These are phyloP conservation scores for Pseudozyma flocculosa DNA, from an alignment of 1,284 basidiomycete species.

Conservation along the genomic window DNA sequence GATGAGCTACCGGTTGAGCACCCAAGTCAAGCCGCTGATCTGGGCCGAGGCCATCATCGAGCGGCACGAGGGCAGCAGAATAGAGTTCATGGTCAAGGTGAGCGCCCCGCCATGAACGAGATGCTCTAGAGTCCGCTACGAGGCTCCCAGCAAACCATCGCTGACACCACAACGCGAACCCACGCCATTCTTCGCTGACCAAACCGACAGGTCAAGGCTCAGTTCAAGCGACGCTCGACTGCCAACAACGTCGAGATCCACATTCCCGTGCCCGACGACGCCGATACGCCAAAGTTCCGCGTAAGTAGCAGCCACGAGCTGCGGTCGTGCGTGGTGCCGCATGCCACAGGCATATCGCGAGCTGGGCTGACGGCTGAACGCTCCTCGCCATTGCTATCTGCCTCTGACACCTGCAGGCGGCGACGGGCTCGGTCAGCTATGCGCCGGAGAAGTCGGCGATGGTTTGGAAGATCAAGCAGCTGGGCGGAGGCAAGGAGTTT, in stretches of 20 bases:
- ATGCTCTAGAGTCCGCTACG: too few relatives aligned
- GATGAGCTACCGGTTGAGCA: slow-evolving; percentile 94
- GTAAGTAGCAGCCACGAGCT: too few relatives aligned
- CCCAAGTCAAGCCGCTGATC: slow-evolving; percentile 93
- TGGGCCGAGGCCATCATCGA: slow-evolving; percentile 98
- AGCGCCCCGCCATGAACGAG: too few relatives aligned
- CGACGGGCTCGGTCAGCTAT: slow-evolving; percentile 53
- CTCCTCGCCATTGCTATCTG: too few relatives aligned
- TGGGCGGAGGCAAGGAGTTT: slow-evolving; percentile 56
- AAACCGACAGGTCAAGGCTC: slow-evolving; percentile 80
- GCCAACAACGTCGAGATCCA: slow-evolving; percentile 99
- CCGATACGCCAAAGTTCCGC: slow-evolving; percentile 94
- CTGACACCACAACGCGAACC: too few relatives aligned
- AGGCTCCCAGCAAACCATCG: too few relatives aligned
- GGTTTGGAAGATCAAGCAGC: slow-evolving; percentile 59
- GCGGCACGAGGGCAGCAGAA: slow-evolving; percentile 84
- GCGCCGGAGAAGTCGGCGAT: slow-evolving; percentile 57
- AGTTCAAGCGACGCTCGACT: slow-evolving; percentile 93
- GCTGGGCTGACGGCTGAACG: too few relatives aligned
- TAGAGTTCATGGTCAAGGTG: slow-evolving; percentile 94
- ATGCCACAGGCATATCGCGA: too few relatives aligned
- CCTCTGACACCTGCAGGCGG: slow-evolving; percentile 17
- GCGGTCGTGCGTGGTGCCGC: too few relatives aligned
- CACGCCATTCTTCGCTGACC: too few relatives aligned
- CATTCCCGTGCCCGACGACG: slow-evolving; percentile 96